These are phyloP conservation scores for Gynandropsis gynandra DNA, from an alignment of 345 rosid species.

Conservation along the genomic window DNA sequence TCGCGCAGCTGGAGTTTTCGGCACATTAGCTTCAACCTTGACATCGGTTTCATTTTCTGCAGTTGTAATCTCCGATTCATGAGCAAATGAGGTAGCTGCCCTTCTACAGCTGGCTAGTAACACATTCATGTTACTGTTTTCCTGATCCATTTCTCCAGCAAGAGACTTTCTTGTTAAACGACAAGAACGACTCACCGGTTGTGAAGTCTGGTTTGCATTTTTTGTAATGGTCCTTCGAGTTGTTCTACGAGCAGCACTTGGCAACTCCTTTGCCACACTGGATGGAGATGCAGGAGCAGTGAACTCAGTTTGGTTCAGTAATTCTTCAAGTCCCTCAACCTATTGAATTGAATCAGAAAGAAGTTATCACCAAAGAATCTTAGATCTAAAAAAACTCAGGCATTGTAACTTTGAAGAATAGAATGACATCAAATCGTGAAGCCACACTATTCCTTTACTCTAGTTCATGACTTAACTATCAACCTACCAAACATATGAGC, in stretches of 20 bases:
- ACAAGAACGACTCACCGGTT: slow-evolving; percentile 39
- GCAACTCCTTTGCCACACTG: slow-evolving; percentile 22
- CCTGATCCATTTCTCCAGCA: slow-evolving; percentile 35
- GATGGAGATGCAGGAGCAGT: slow-evolving; percentile 34
- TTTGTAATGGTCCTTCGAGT: slow-evolving; percentile 40
- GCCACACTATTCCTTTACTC: no score
- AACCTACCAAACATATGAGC: background rate
- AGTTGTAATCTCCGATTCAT: slow-evolving; percentile 18
- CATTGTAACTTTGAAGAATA: background rate
- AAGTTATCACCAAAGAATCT: background rate
- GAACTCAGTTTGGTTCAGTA: slow-evolving; percentile 30
- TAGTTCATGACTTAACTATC: no score
- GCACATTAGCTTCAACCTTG: slow-evolving; percentile 16
- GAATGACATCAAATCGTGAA: no score
- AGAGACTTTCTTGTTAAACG: slow-evolving; percentile 27
- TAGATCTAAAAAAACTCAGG: background rate
- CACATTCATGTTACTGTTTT: slow-evolving; percentile 28
- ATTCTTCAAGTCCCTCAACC: slow-evolving; percentile 82
- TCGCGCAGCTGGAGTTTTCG: slow-evolving; percentile 24
- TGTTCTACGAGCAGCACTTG: slow-evolving; percentile 35
- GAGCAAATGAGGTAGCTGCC: slow-evolving; percentile 29
- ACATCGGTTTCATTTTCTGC: background rate
- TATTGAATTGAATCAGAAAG: slow-evolving; percentile 20
- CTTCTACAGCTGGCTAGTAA: slow-evolving; percentile 31
- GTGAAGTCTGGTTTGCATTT: slow-evolving; percentile 36